phyloP scores from a whole-genome alignment of 257 asterid genomes.

The Fraxinus pennsylvanica region DNA sequence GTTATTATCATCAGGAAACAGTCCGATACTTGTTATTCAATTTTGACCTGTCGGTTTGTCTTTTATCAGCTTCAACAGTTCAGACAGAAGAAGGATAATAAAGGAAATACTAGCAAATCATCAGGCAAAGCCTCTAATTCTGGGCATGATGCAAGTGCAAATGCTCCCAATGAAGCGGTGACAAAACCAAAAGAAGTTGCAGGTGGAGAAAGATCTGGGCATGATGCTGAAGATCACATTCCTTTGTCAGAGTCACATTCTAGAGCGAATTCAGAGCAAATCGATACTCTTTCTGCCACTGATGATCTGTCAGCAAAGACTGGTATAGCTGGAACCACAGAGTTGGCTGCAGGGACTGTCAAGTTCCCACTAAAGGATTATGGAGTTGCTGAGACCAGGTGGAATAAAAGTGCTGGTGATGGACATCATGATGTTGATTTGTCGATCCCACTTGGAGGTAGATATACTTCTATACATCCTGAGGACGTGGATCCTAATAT shows the following conservation, averaged over 20 bases:
- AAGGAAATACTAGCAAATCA: constrained; percentile 59
- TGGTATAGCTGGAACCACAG: constrained; percentile 37
- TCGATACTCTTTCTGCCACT: constrained; percentile 31
- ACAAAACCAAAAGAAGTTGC: constrained; percentile 36
- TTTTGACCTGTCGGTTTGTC: neutral
- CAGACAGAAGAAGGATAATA: constrained; percentile 85
- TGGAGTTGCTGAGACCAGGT: constrained; percentile 22
- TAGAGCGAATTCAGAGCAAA: constrained; percentile 33
- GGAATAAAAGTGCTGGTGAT: constrained; percentile 25
- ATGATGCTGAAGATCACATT: constrained; percentile 31
- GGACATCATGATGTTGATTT: constrained; percentile 26
- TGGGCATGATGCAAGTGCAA: constrained; percentile 44
- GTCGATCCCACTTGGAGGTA: constrained; percentile 34
- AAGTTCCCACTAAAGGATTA: constrained; percentile 43
- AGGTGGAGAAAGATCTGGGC: constrained; percentile 45
- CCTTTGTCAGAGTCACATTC: constrained; percentile 44
- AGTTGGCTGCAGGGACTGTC: constrained; percentile 21
- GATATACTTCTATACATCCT: constrained; percentile 32
- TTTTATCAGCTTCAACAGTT: constrained; percentile 82
- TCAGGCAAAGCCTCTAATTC: constrained; percentile 63
- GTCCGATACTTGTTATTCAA: neutral
- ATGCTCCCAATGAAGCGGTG: constrained; percentile 31
- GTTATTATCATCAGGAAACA: constrained; percentile 9
- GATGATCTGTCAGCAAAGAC: constrained; percentile 35
- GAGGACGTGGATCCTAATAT: constrained; percentile 36